Conservation (phyloP, 148 eudicot species). For the Selenicereus undatus region DNA sequence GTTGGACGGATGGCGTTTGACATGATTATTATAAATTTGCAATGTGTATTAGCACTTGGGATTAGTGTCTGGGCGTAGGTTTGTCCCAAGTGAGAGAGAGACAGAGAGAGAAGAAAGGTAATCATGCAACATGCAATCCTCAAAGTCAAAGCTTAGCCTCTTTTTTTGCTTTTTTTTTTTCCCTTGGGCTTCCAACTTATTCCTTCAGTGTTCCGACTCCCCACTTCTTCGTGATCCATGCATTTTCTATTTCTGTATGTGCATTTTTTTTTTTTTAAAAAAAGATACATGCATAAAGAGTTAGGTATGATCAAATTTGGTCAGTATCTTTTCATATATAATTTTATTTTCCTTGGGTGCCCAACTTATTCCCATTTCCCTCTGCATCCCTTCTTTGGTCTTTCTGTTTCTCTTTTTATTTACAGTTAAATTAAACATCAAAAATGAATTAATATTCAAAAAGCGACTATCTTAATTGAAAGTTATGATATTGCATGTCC, state of each 20-base stretch:
- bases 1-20: constrained; percentile 5
- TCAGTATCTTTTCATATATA: background rate
- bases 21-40: background rate
- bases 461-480: background rate
- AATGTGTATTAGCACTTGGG: background rate
- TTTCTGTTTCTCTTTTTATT: background rate
- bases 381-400: too few relatives aligned
- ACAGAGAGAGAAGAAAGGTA: constrained; percentile 4
- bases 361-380: constrained; percentile 29
- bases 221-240: constrained; percentile 29
- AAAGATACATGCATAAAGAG: too few relatives aligned
- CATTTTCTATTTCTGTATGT: background rate
- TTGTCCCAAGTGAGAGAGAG: constrained; percentile 2
- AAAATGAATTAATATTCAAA: background rate
- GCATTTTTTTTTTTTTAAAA: background rate
- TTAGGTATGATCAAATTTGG: background rate
- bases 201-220: constrained; percentile 29
- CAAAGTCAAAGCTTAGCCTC: constrained; percentile 26
- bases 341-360: constrained; percentile 10
- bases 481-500: too few relatives aligned
- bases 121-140: background rate
- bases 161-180: background rate
- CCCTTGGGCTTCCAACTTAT: constrained; percentile 32
- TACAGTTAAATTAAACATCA: too few relatives aligned
- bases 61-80: constrained; percentile 3